These are phyloP conservation scores for Chrysanthemum lavandulifolium DNA, from an alignment of 129 eudicot species.

Conservation along the genomic window DNA sequence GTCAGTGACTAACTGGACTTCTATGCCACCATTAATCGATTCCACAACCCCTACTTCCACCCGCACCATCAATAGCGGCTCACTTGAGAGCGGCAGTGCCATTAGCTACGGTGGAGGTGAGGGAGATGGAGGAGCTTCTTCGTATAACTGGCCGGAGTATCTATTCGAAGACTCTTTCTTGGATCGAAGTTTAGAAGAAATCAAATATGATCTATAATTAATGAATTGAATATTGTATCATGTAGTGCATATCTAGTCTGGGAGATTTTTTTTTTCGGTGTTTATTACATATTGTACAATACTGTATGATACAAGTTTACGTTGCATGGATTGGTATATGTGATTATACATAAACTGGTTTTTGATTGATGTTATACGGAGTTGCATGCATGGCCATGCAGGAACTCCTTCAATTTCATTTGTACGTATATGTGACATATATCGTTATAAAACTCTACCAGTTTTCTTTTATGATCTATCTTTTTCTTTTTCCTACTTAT, in stretches of 20 bases:
- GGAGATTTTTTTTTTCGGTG: constrained; percentile 16
- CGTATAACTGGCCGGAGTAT: constrained; percentile 44
- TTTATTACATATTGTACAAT: constrained; percentile 3
- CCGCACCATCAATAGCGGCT: constrained; percentile 14
- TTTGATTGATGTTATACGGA: constrained; percentile 6
- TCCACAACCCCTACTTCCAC: background rate
- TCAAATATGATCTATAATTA: background rate
- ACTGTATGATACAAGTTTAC: constrained; percentile 17
- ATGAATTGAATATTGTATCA: background rate
- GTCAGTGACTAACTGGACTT: constrained; percentile 19
- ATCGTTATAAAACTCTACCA: background rate
- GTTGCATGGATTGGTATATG: constrained; percentile 21
- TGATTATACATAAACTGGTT: background rate
- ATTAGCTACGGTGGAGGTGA: constrained; percentile 26
- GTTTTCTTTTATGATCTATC: background rate
- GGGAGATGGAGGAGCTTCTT: constrained; percentile 36
- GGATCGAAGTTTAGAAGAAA: constrained; percentile 31
- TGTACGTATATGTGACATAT: constrained; percentile 9
- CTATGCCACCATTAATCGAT: constrained; percentile 28
- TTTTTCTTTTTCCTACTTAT: background rate
- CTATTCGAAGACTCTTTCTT: constrained; percentile 36
- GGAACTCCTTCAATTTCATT: constrained; percentile 8
- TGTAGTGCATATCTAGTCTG: background rate
- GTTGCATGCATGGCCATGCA: constrained; percentile 26
- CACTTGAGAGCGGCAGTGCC: constrained; percentile 28